phyloP scores from a whole-genome alignment of 176 grass and related monocot genomes.

The Hordeum marinum region DNA sequence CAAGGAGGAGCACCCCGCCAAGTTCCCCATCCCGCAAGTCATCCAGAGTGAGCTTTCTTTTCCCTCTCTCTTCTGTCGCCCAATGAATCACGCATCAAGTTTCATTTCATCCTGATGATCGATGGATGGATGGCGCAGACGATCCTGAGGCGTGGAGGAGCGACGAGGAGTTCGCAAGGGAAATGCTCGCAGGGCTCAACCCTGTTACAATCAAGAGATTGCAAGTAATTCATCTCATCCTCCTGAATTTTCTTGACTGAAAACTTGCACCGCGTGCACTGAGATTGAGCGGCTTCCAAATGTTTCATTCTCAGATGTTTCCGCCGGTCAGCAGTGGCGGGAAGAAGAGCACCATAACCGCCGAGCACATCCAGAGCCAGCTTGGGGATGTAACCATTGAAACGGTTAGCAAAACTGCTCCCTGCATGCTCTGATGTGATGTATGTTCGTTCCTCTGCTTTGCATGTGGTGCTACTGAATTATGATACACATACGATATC shows the following conservation, averaged over 20 bases:
- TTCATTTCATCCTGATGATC: background rate
- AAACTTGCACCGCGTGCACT: background rate
- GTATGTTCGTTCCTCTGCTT: background rate
- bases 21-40: constrained; percentile 79
- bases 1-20: constrained; percentile 52
- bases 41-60: constrained; percentile 38
- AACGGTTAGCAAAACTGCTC: constrained; percentile 12
- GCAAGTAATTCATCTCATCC: constrained; percentile 9
- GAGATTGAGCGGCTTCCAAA: background rate
- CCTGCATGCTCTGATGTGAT: too few relatives aligned
- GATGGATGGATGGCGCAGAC: constrained; percentile 28
- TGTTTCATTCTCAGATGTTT: constrained; percentile 39
- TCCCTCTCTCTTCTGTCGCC: background rate
- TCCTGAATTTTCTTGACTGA: background rate
- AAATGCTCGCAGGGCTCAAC: constrained; percentile 91
- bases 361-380: constrained; percentile 31
- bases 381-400: constrained; percentile 41
- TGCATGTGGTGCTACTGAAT: background rate
- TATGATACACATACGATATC: background rate
- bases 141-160: constrained; percentile 68
- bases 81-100: background rate
- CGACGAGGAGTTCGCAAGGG: constrained; percentile 85
- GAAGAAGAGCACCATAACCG: constrained; percentile 43
- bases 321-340: constrained; percentile 55
- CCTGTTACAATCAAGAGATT: constrained; percentile 64